Base-by-base conservation (phyloP, 2,329 filamentous ascomycete genomes). In the Exutisphaerella laricina region DNA sequence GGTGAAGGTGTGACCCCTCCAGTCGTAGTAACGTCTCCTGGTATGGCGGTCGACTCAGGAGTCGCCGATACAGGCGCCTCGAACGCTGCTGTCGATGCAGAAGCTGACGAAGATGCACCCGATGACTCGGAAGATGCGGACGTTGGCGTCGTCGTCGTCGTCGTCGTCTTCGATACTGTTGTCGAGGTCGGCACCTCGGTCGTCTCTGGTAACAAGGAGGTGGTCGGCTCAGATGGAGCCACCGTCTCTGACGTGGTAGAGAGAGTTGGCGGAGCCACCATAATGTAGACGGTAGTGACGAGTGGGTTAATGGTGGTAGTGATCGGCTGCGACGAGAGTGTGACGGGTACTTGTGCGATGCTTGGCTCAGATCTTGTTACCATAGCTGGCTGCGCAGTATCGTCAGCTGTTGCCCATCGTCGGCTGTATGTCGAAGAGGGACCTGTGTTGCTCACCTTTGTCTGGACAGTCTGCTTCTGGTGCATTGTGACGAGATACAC, bases 291-390 rank as follows among this genome's bases (percentile, higher is more conserved):
- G 9, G n/a, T n/a, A 4, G 20, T 21, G 23, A 20, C 23, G 8
- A 21, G 9, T 12, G 33, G 33, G 10, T 23, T 12, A 12, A 35
- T 12, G 14, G 33, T 35, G 8, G 20, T 20, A 14, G 33, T 35
- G 9, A 9, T 12, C 12, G 13, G 8, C 4, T 23, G 17, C 8
- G 33, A n/a, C 14, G 18, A 23, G 4, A 35, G 21, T 17, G 33
- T 35, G 16, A 35, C 14, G n/a, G 33, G 20, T 14, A n/a, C 17
- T n/a, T 23, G n/a, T n/a, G 33, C 21, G 13, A 20, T 20, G 33
- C 14, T 23, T 21, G 33, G 33, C 20, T 35, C 33, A 14, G 33
- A 35, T 35, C 33, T 35, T 17, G 33, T 35, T 17, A 35, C n/a
- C 33, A 35, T n/a, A 22, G 33, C 17, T 21, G 33, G 7, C 33